These are phyloP conservation scores for Alternaria sp. DNA, from an alignment of 2,329 filamentous ascomycete genomes.

Conservation along the genomic window DNA sequence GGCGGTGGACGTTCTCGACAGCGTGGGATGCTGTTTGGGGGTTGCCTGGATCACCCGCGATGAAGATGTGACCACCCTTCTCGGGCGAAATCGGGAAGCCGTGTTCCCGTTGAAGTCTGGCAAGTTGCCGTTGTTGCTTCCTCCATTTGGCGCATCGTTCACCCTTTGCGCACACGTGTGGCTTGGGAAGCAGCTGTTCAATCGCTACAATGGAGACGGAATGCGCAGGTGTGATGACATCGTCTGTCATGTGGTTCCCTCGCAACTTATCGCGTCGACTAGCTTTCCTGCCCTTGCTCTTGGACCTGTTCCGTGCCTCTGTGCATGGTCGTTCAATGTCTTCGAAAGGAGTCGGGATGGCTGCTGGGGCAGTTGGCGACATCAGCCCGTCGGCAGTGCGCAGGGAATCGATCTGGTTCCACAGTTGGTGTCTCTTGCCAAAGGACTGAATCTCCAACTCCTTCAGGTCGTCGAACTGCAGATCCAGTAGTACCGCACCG, in stretches of 20 bases:
- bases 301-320: slow-evolving; percentile 41
- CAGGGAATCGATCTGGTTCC: slow-evolving; percentile 78
- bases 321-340: slow-evolving; percentile 56
- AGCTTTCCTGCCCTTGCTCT: slow-evolving; percentile 44
- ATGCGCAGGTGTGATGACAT: slow-evolving; percentile 77
- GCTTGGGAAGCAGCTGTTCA: slow-evolving; percentile 84
- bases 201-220: slow-evolving; percentile 92
- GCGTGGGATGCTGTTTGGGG: slow-evolving; percentile 66
- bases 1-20: slow-evolving; percentile 64
- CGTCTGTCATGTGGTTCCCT: slow-evolving; percentile 55
- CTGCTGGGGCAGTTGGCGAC: slow-evolving; percentile 49
- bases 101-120: slow-evolving; percentile 76
- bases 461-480: slow-evolving; percentile 87
- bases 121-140: slow-evolving; percentile 79
- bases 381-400: slow-evolving; percentile 55
- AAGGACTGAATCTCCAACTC: slow-evolving; percentile 83
- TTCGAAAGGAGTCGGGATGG: slow-evolving; percentile 58
- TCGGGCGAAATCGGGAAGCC: slow-evolving; percentile 67
- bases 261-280: slow-evolving; percentile 41
- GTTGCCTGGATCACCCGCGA: slow-evolving; percentile 81
- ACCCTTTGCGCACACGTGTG: slow-evolving; percentile 84
- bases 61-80: slow-evolving; percentile 72
- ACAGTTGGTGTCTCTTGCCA: slow-evolving; percentile 78
- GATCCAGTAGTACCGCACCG: slow-evolving; percentile 82
- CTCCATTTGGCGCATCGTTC: slow-evolving; percentile 83